Base-by-base conservation (phyloP, 2,329 filamentous ascomycete species). In the Talaromyces islandicus region DNA sequence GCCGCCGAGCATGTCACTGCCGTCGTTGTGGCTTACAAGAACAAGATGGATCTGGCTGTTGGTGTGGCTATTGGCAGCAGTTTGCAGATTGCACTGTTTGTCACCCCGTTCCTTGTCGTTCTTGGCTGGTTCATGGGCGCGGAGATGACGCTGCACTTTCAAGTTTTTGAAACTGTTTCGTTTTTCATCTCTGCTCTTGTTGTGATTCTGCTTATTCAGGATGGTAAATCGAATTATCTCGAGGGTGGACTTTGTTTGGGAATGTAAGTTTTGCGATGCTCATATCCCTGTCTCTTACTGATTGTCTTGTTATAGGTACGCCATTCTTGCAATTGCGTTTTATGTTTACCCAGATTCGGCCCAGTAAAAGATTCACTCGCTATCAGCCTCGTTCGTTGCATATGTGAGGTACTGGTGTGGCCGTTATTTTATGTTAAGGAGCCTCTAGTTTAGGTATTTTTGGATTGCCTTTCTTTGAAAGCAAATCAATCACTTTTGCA, bases 201-300 rank as follows among this genome's bases (percentile, higher is more conserved):
- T 32, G 88, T 91, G 35, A 90, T 77, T 9, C 60, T 92, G 86
- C 74, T 89, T 2, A 88, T 92, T 50, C 87, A 90, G 70, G 90
- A 93, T 69, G 90, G 90, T 68, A 90, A 89, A 74, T 90, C 87
- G 14, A 94, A 93, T 74, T 93, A 93, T 67, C 83, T 93, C 24
- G 90, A 93, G 73, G 90, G 90, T 51, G 88, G 88, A 54, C 89
- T 93, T 85, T 82, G 86, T 59, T 65, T 83, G 63, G 81, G 81
- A 69, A 78, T 82, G 80, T 82, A 76, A 62, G 75, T 79, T 55
- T 27, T 38, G 48, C 56, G 48, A n/a, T 32, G 14, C n/a, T n/a
- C 46, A 35, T 54, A 14, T 61, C n/a, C 17, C 10, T 4, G 21
- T 14, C 58, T 50, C 21, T 17, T 30, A 24, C 57, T 57, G 9